Conservation (phyloP, 306 rosid species). For the Elaeagnus macrophylla region DNA sequence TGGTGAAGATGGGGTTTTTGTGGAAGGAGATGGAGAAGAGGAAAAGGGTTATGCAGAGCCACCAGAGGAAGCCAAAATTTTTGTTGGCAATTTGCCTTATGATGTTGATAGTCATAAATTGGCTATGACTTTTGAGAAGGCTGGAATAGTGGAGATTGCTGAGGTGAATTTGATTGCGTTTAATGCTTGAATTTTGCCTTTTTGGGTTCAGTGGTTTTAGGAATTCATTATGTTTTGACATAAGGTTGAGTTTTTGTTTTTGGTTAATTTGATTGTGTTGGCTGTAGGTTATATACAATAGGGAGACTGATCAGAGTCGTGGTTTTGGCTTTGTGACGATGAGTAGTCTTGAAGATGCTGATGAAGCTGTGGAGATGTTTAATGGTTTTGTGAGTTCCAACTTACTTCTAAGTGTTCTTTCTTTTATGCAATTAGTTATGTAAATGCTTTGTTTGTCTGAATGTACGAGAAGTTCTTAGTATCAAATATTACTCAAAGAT, state of each 20-base stretch:
- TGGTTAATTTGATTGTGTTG: slow-evolving; percentile 11
- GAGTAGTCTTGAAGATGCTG: slow-evolving; percentile 81
- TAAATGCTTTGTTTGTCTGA: too few relatives aligned
- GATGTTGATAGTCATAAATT: slow-evolving; percentile 64
- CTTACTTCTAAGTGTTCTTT: too few relatives aligned
- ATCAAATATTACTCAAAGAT: too few relatives aligned
- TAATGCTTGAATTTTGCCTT: neutral
- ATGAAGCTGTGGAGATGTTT: slow-evolving; percentile 61
- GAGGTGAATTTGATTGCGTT: slow-evolving; percentile 43
- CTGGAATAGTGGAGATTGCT: slow-evolving; percentile 73
- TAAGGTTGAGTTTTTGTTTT: neutral
- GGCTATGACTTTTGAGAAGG: slow-evolving; percentile 64
- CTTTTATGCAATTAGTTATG: too few relatives aligned
- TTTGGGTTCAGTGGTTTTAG: neutral
- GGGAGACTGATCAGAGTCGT: slow-evolving; percentile 74
- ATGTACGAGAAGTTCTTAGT: too few relatives aligned
- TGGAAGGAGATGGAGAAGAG: slow-evolving; percentile 20
- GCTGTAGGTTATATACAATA: slow-evolving; percentile 71
- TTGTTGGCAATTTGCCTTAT: slow-evolving; percentile 81
- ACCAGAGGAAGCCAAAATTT: slow-evolving; percentile 67
- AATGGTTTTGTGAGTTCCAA: slow-evolving; percentile 57
- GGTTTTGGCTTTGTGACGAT: slow-evolving; percentile 90
- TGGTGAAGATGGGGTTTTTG: slow-evolving; percentile 31
- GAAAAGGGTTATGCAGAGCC: slow-evolving; percentile 34
- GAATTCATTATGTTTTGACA: neutral